Evolutionary conservation across 2,329 filamentous ascomycete species (phyloP).

Genomic region (Chrysosporium queenslandicum): DNA sequence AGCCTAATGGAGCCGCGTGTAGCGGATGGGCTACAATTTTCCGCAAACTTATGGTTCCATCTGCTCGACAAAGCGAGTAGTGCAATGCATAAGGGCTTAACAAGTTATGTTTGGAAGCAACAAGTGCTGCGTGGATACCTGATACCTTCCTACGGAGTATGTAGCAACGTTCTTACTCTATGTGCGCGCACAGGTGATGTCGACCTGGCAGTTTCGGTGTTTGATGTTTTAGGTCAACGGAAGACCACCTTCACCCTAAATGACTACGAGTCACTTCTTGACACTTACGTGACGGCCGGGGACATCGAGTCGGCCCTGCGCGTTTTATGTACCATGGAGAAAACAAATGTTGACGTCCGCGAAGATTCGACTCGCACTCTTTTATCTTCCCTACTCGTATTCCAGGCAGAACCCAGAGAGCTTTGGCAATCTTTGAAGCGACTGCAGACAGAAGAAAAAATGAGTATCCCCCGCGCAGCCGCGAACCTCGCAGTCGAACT

Average conservation of each 20-base stretch:
- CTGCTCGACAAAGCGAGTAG: conserved; percentile 66
- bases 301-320: conserved; percentile 59
- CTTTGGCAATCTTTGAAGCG: conserved; percentile 50
- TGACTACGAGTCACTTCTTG: conserved; percentile 72
- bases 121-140: conserved; percentile 51
- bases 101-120: conserved; percentile 60
- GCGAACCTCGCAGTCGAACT: conserved; percentile 44
- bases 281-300: conserved; percentile 52
- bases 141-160: conserved; percentile 53
- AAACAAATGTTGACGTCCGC: conserved; percentile 50
- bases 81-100: conserved; percentile 52
- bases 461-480: conserved; percentile 42
- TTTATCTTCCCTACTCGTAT: conserved; percentile 45
- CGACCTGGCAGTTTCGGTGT: conserved; percentile 58
- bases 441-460: conserved; percentile 40
- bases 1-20: conserved; percentile 54
- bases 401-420: conserved; percentile 36
- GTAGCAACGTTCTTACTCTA: conserved; percentile 59
- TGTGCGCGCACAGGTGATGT: conserved; percentile 61
- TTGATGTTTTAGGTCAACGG: conserved; percentile 53
- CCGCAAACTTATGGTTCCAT: conserved; percentile 55
- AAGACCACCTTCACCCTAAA: conserved; percentile 48
- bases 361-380: conserved; percentile 55
- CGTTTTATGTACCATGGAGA: conserved; percentile 62
- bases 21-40: conserved; percentile 39